phyloP scores from a whole-genome alignment of 257 asterid species.

The Solanum gandarillasii region DNA sequence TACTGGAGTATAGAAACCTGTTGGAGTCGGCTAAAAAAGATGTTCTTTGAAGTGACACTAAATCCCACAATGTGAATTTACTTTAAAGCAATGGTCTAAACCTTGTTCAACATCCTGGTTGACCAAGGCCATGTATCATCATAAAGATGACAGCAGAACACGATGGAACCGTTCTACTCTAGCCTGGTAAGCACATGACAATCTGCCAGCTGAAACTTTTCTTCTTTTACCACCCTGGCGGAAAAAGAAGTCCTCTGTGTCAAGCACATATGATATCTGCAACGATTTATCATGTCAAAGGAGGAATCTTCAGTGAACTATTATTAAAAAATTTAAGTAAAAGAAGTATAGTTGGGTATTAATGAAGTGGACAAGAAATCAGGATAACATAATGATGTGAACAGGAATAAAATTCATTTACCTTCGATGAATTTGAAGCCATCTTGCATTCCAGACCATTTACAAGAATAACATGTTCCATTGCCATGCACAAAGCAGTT shows the following conservation, averaged over 20 bases:
- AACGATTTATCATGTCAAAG: constrained; percentile 3
- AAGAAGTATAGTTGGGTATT: neutral
- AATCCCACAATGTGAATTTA: neutral
- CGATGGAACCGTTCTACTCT: constrained; percentile 48
- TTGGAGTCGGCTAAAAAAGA: neutral
- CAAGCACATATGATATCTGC: constrained; percentile 87
- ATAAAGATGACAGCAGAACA: constrained; percentile 29
- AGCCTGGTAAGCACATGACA: constrained; percentile 18
- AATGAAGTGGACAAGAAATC: neutral
- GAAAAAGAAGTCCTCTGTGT: constrained; percentile 82
- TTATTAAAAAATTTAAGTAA: neutral
- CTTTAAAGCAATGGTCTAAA: neutral
- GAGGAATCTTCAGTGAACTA: neutral
- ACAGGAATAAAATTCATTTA: constrained; percentile 10
- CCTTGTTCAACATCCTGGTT: neutral
- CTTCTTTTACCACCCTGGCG: constrained; percentile 54
- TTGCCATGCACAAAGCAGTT: constrained; percentile 43
- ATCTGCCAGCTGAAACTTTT: constrained; percentile 10
- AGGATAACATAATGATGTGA: neutral
- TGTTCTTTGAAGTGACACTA: neutral
- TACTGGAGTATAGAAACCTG: neutral
- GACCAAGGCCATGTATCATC: neutral
- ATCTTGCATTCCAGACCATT: constrained; percentile 94
- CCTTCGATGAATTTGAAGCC: constrained; percentile 88
- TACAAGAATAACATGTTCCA: constrained; percentile 51